These are phyloP conservation scores for Thelephora ganbajun DNA, from an alignment of 768 basidiomycete species.

Conservation along the genomic window DNA sequence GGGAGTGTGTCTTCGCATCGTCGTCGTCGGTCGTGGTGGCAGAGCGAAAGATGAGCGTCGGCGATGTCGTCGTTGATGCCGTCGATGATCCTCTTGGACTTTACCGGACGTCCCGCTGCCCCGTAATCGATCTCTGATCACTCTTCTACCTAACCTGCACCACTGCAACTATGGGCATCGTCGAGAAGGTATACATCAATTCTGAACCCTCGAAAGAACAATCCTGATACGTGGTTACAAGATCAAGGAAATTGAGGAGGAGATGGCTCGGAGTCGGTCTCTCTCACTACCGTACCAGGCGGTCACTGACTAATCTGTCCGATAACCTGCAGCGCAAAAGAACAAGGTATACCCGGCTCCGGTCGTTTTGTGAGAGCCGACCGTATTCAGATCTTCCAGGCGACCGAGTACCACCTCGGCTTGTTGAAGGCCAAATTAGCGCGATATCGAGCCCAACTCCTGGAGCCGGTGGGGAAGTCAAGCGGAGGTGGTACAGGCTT, in stretches of 20 bases:
- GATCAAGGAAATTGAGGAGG: slow-evolving; percentile 97
- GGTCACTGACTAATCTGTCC: neutral
- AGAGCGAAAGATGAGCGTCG: neutral
- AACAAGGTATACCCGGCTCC: slow-evolving; percentile 52
- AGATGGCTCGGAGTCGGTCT: slow-evolving; percentile 89
- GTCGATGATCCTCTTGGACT: neutral
- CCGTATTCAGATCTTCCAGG: slow-evolving; percentile 25
- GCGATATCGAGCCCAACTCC: slow-evolving; percentile 85
- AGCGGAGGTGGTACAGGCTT: slow-evolving; percentile 74
- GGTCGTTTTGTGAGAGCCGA: neutral
- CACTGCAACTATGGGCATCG: slow-evolving; percentile 69
- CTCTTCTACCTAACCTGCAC: neutral
- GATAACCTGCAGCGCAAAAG: slow-evolving; percentile 59
- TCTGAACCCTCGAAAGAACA: too few relatives aligned
- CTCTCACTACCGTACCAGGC: neutral
- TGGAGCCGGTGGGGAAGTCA: slow-evolving; percentile 82
- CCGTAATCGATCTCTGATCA: neutral
- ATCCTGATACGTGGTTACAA: slow-evolving; percentile 16
- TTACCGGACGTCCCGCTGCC: neutral
- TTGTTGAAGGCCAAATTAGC: slow-evolving; percentile 91
- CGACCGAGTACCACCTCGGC: slow-evolving; percentile 90
- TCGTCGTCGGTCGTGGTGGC: slow-evolving; percentile 2
- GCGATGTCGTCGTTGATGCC: neutral
- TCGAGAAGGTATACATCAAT: slow-evolving; percentile 60
- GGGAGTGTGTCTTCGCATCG: slow-evolving; percentile 47